A percentile compares a stretch with the other conserved stretches of the same genome.
phyloP scores from a whole-genome alignment of 768 basidiomycete genomes.

The Boletus rufocinnamomeus region DNA sequence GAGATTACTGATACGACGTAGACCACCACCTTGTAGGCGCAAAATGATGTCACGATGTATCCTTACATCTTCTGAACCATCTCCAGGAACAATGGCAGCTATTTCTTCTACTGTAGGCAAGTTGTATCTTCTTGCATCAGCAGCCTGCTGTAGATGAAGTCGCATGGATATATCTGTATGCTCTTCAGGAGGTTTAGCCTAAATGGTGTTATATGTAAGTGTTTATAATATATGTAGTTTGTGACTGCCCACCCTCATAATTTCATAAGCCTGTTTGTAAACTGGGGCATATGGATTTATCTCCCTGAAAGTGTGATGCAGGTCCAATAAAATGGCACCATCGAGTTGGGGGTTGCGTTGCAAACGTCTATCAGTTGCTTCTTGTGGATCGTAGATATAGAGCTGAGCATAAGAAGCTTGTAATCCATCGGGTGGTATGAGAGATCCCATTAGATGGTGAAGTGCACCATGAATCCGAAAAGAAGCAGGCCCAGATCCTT shows the following conservation, averaged over 20 bases:
- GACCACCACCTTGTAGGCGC: slow-evolving; percentile 19
- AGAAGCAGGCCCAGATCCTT: neutral
- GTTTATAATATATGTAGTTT: too few species aligned
- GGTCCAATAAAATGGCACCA: neutral
- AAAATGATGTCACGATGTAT: slow-evolving; percentile 40
- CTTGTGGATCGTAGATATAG: neutral
- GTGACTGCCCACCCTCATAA: slow-evolving; percentile 16
- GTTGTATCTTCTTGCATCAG: slow-evolving; percentile 44
- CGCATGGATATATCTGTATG: slow-evolving; percentile 13
- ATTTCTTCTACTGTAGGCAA: slow-evolving; percentile 45
- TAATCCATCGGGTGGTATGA: neutral
- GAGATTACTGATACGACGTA: slow-evolving; percentile 37
- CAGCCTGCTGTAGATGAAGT: slow-evolving; percentile 6
- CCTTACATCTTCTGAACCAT: slow-evolving; percentile 17
- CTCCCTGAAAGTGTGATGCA: neutral
- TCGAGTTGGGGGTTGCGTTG: neutral
- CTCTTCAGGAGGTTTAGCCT: slow-evolving; percentile 17
- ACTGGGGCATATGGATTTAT: slow-evolving; percentile 28
- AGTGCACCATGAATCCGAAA: neutral
- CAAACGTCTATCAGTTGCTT: neutral
- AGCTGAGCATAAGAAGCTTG: neutral
- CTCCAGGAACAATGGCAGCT: slow-evolving; percentile 43
- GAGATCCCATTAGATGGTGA: neutral
- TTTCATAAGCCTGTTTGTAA: slow-evolving; percentile 37
- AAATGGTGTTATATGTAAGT: neutral